Evolutionary conservation across 1,284 basidiomycete genomes (phyloP), one percentile per base, ranked within the genome.

Genomic region (Pisolithus thermaeus): DNA sequence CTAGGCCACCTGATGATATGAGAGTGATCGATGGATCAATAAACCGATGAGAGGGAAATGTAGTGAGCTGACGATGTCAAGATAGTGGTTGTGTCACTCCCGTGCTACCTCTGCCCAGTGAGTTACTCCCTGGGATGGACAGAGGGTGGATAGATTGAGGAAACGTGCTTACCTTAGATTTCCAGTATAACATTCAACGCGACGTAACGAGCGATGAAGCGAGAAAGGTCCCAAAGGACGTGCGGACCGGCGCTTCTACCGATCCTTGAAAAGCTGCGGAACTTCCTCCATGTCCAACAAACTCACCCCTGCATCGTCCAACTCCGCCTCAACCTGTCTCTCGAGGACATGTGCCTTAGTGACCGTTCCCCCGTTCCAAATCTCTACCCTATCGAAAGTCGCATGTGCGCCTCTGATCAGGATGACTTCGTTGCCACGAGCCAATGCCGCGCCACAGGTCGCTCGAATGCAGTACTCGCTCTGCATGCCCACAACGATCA

Each of bases 391-490:
- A 69, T 84, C 79, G 63, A 78, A 77, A 51, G 84, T 84, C 51
- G 76, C 82, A 64, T 87, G 84, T 47, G 82, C 80, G 11, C 76
- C 83, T 36, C 66, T 68, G 51, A 86, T 79, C 55, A 86, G 62
- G 30, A 84, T 64, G 25, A 86, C 83, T 56, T 78, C 76, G 64
- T 86, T 85, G 49, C 82, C 83, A 52, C 83, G 68, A 45, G 61
- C 73, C 23, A 84, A 69, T n/a, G 82, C 83, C 3, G 79, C 76
- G 47, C 69, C 74, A 64, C 83, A 84, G 25, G 84, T 86, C 47
- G 82, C 82, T 43, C 81, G 73, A 23, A 87, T 72, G 52, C 79
- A 78, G 54, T 78, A 83, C 67, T 86, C 83, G 58, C 78, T 83
- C 65, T 81, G 78, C 61, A 83, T 74, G 5, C 84, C 84, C n/a